Conservation (phyloP, 2,329 filamentous ascomycete species). For the Didymella pinodella region DNA sequence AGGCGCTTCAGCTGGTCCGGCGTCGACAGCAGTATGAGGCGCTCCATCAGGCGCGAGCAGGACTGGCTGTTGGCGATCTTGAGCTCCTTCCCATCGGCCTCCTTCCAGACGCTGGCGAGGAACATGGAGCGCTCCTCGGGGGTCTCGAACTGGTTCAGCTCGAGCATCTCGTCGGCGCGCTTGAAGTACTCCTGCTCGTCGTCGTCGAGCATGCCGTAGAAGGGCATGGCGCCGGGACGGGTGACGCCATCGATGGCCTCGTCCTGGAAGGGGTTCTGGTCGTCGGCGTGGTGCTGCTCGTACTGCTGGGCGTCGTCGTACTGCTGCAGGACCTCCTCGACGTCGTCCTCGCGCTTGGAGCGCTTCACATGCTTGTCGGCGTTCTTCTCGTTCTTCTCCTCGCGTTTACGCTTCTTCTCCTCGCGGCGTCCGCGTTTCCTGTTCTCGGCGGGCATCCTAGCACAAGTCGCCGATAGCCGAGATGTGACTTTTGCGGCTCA, state of each 20-base stretch:
- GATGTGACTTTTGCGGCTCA: conserved; percentile 15
- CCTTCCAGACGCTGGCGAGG: conserved; percentile 81
- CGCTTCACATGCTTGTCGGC: conserved; percentile 51
- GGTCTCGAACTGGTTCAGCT: conserved; percentile 84
- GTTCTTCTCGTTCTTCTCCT: conserved; percentile 50
- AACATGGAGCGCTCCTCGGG: conserved; percentile 65
- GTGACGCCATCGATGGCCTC: conserved; percentile 43
- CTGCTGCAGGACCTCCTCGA: conserved; percentile 16
- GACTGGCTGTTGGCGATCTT: conserved; percentile 97
- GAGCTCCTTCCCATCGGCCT: conserved; percentile 90
- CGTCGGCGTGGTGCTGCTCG: conserved; percentile 17
- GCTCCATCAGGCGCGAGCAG: conserved; percentile 91
- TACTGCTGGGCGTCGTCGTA: conserved; percentile 30
- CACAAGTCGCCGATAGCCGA: conserved; percentile 27
- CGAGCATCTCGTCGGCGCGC: conserved; percentile 85
- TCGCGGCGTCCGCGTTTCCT: conserved; percentile 66
- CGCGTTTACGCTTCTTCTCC: conserved; percentile 61
- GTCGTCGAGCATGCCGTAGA: conserved; percentile 91
- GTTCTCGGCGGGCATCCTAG: conserved; percentile 65
- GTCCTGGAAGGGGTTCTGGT: conserved; percentile 25
- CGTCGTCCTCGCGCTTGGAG: conserved; percentile 34
- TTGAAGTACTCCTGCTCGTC: conserved; percentile 97
- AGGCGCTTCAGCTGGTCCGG: conserved; percentile 82
- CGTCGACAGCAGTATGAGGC: conserved; percentile 82
- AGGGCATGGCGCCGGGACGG: conserved; percentile 68